Evolutionary conservation across 129 eudicot species (phyloP).

Genomic region (Flaveria robusta): DNA sequence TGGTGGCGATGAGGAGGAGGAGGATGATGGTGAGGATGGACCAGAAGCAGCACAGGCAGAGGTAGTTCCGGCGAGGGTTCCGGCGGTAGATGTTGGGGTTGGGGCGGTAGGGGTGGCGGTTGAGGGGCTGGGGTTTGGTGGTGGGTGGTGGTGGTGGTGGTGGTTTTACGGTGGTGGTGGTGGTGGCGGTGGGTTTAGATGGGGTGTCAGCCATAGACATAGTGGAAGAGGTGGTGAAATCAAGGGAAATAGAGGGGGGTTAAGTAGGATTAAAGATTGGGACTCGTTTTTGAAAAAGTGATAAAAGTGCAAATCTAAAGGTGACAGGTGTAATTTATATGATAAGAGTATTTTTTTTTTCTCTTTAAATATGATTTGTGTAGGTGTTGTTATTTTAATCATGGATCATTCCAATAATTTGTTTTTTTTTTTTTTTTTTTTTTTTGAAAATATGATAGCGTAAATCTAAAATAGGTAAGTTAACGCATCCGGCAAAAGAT

Average conservation of each 20-base stretch:
- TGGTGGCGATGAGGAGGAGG: slow-evolving; percentile 59
- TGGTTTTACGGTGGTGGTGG: slow-evolving; percentile 31
- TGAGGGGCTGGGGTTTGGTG: slow-evolving; percentile 22
- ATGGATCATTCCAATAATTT: background rate
- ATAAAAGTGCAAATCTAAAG: slow-evolving; percentile 29
- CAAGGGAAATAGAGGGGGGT: slow-evolving; percentile 25
- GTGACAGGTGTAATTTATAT: slow-evolving; percentile 24
- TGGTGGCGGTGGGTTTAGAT: slow-evolving; percentile 50
- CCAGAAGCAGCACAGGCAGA: slow-evolving; percentile 72
- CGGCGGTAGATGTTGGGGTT: slow-evolving; percentile 57
- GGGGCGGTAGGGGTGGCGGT: slow-evolving; percentile 58
- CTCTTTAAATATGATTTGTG: background rate
- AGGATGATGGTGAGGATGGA: slow-evolving; percentile 42
- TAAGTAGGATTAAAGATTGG: slow-evolving; percentile 29
- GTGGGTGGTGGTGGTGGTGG: slow-evolving; percentile 27
- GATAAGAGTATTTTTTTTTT: background rate
- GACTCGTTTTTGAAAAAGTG: slow-evolving; percentile 18
- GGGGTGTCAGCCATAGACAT: slow-evolving; percentile 88
- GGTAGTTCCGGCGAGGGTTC: slow-evolving; percentile 62
- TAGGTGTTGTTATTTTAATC: background rate
- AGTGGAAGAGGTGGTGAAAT: slow-evolving; percentile 19
- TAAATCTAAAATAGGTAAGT: too few relatives aligned
- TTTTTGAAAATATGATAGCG: too few relatives aligned
- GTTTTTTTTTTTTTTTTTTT: too few relatives aligned
- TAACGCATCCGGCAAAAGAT: too few relatives aligned